Base-by-base conservation (phyloP, 2,329 filamentous ascomycete species). In the Nigrospora osmanthi region DNA sequence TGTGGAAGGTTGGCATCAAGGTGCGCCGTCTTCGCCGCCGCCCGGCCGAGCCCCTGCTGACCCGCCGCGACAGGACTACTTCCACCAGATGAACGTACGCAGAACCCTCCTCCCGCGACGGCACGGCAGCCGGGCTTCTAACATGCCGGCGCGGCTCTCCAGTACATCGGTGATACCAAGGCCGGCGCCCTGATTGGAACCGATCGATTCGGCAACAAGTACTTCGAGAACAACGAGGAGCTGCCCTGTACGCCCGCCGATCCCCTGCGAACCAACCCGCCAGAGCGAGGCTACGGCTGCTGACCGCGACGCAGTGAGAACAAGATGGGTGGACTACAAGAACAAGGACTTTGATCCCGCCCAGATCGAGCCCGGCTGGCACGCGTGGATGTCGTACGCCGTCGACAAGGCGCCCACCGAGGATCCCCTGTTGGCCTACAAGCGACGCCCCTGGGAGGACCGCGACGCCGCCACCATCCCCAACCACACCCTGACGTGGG, bases 241-340 rank as follows among this genome's bases (percentile, higher is more conserved):
- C 77, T 98, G 48, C 93, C 93, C 47, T 75, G 88, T 95, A 75
- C 64, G 85, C 54, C 31, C 17, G 34, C 23, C 31, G 32, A 15
- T 15, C 9, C 42, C 35, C 23, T 15, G 30, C 11, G 31, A n/a
- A 32, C n/a, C 6, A 36, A 17, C 19, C 16, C 30, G 19, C 12
- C 11, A 14, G 11, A 23, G 14, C 35, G 35, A 36, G 17, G 11
- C 2, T 13, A 2, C 11, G 6, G 23, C 23, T 28, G 23, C 31
- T 30, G 11, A 17, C 11, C 15, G 4, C 12, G 30, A 43, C 41
- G 44, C 57, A 93, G 89, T 96, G 59, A 86, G 91, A 61, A 96
- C 89, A 57, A 82, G 90, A 75, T 98, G 94, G 93, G 87, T 98
- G 52, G 90, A 97, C 69, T 98, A 94, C 76, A 91, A 89, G 72